Evolutionary conservation across 805 yeast genomes (phyloP), one percentile per base, ranked within the genome.

Genomic region (Priceomyces castillae): DNA sequence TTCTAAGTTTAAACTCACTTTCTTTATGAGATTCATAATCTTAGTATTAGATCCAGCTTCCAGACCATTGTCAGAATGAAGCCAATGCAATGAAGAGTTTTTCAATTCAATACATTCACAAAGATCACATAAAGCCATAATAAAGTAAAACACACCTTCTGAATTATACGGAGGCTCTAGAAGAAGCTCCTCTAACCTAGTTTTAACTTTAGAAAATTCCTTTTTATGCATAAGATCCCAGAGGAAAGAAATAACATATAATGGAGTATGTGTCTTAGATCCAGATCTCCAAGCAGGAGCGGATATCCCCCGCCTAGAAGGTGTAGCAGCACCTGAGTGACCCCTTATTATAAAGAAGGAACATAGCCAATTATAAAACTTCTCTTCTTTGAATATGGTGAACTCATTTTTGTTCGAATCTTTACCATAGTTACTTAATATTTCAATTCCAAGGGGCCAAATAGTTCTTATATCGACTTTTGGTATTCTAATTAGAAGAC

Each of bases 391-490:
- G 39, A 47, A 46, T 41, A 22, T 36, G 14, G 31, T 37, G 37
- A 11, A 9, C 20, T 43, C 28, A 22, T 43, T n/a, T 12, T 33
- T 26, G 19, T 31, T 12, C 19, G 41, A 44, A 30, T 38, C 39
- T 33, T 40, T 16, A 30, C 43, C 37, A 17, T 46, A 45, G 39
- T 48, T 50, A 39, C 44, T 40, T n/a, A 84, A 54, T 4, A 84
- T 77, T 46, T 79, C 82, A 4, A 80, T 58, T 0, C 86, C 90
- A 0, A 82, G 30, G 0, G 84, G 77, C 90, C 90, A 85, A 9
- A 83, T 54, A 2, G 74, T 61, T 42, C 80, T 64, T 4, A 82
- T 56, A 54, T 84, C 87, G 9, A 78, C 69, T 1, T 58, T 58
- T 1, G 76, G 76, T 1, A 76, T 51, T 40, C 84, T 58, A 2